Evolutionary conservation across 2,329 filamentous ascomycete species (phyloP), one percentile per base, ranked within the genome.

Genomic region (Eutypella sp.): DNA sequence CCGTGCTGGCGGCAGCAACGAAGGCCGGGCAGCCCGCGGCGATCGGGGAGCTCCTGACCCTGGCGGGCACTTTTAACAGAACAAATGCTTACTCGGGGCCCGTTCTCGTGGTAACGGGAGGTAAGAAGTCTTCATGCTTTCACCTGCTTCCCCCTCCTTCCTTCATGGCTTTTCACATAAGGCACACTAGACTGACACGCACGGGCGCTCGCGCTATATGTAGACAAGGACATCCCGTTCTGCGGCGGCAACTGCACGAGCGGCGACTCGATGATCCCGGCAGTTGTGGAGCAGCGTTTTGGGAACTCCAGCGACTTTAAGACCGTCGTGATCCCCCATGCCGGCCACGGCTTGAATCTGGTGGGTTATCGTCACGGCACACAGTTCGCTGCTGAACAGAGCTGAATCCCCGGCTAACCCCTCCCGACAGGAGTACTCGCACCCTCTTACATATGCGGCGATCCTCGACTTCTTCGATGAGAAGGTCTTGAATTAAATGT

Each of bases 211-310:
- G n/a, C n/a, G n/a, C 3, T 15, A 18, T 5, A 25, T 18, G 9
- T 13, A 73, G 71, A 71, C 18, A 60, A 61, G 11, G 75, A 82
- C 41, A 47, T 75, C 10, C 73, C 76, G 5, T 85, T 80, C 61
- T 85, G 82, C 48, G 82, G 81, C 3, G 78, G 79, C 22, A 74
- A 84, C 60, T 85, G 81, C 64, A 57, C 67, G 3, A 66, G 72
- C 0, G 67, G 64, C 13, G 52, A 61, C 34, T 60, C 69, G 80
- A 37, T 72, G 75, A 1, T 72, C 67, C 10, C 58, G 60, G 19
- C 73, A 72, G 0, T 33, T 5, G 5, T 33, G 16, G 58, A 54
- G 42, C 42, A 50, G 37, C 63, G 63, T 24, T 78, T 80, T 53
- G 65, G 67, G 2, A 65, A 73, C 13, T 68, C 75, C 0, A 68